Base-by-base conservation (phyloP, 2,329 filamentous ascomycete genomes). In the Fusarium liriodendri region DNA sequence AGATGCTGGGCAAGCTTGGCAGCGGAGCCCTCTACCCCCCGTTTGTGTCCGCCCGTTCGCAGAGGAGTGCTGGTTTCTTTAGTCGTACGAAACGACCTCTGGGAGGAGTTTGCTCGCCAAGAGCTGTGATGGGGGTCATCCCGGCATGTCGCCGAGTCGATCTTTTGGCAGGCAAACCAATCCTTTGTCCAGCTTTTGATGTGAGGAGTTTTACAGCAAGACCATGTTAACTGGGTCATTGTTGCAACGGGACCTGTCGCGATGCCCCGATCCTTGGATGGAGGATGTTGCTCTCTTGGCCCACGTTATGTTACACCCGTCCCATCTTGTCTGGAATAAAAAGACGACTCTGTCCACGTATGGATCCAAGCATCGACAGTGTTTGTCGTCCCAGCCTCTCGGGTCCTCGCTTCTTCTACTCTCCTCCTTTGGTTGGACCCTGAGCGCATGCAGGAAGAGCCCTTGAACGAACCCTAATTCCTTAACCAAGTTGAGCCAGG, bases 1-100 rank as follows among this genome's bases (percentile, higher is more conserved):
- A 76, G 74, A 66, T 61, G 60, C 71, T 62, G 20, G 69, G 67
- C 63, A 47, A 62, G n/a, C 74, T 76, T 76, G 74, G 74, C 74
- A 75, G 69, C 66, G 69, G 69, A 75, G 71, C 47, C 54, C 18
- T 33, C 5, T 4, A 32, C 40, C 45, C 45, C 45, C 45, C 45
- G 22, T 18, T 25, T 54, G 42, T 22, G 40, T 38, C 40, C 11
- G 42, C 61, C 32, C 52, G 61, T 68, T 66, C 58, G 52, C 54
- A 60, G 32, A 47, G 45, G 18, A 42, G 32, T 10, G 27, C 33
- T 32, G 29, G 29, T 60, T 61, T 65, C 71, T 67, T 42, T 22
- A 20, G 59, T 67, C 59, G 62, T 65, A 32, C 29, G 29, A 32
- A 32, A 32, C 29, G 29, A 32, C 29, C 29, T 32, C 29, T 32